Evolutionary conservation across 306 rosid species (phyloP).

Genomic region (Lagenaria siceraria): DNA sequence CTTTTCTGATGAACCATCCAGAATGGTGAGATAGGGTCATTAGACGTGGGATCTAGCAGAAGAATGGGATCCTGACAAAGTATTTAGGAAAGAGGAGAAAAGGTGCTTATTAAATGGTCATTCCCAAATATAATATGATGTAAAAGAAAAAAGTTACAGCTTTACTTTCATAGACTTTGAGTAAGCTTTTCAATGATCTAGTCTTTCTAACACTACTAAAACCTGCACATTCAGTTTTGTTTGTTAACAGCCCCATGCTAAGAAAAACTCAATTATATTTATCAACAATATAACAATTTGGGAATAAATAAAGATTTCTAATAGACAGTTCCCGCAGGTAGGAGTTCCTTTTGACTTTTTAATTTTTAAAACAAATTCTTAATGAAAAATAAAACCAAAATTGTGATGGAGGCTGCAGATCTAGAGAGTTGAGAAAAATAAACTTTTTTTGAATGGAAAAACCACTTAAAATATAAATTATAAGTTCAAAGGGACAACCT

Average conservation of each 20-base stretch:
- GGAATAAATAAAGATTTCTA: not conserved
- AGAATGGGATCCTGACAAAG: constrained; percentile 64
- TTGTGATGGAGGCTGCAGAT: not conserved
- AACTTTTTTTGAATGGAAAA: not conserved
- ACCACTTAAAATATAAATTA: not conserved
- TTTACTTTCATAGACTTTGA: not conserved
- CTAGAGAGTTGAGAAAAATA: not conserved
- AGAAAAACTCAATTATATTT: not conserved
- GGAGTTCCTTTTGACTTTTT: not conserved
- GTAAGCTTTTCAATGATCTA: not conserved
- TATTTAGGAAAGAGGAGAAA: constrained; percentile 3
- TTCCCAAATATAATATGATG: not conserved
- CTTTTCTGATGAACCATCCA: constrained; percentile 85
- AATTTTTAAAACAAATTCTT: not conserved
- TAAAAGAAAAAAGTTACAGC: not conserved
- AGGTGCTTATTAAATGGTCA: not conserved
- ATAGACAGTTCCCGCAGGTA: not conserved
- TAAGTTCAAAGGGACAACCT: not conserved
- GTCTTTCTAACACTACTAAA: not conserved
- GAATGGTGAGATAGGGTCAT: constrained; percentile 59
- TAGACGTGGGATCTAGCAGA: constrained; percentile 54
- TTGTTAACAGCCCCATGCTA: not conserved
- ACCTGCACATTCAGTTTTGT: not conserved
- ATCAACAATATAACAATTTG: not conserved
- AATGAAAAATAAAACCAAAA: not conserved